A percentile compares a stretch with the other conserved stretches of the same genome.
Conservation (phyloP, 148 eudicot species). For the Persicaria tinctoria region DNA sequence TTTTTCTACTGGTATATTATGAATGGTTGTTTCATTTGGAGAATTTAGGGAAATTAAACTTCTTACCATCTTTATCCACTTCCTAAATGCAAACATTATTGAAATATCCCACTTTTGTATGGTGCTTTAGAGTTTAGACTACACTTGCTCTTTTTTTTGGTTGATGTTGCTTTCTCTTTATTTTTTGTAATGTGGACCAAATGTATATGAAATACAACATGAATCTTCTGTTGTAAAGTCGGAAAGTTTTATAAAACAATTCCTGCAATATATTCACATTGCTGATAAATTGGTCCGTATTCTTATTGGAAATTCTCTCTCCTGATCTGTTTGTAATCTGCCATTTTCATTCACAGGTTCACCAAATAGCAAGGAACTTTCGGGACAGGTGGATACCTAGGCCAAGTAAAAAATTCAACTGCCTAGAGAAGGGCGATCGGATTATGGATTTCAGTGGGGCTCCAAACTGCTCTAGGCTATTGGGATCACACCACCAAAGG, state of each 20-base stretch:
- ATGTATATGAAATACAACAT: neutral
- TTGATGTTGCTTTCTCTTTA: neutral
- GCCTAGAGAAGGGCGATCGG: constrained; percentile 6
- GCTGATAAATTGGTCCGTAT: neutral
- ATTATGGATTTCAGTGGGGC: constrained; percentile 13
- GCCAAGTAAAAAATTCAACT: constrained; percentile 2
- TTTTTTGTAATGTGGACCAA: neutral
- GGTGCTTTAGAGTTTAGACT: neutral
- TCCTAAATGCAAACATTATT: too few species aligned
- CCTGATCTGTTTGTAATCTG: neutral
- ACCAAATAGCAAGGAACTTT: constrained; percentile 17
- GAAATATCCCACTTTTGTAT: neutral
- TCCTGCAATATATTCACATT: neutral
- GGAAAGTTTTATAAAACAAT: neutral
- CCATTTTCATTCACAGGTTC: constrained; percentile 10
- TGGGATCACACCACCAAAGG: constrained; percentile 29
- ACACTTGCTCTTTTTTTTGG: neutral
- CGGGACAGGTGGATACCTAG: constrained; percentile 15
- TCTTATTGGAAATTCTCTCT: neutral
- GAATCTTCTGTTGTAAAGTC: neutral
- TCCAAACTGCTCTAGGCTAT: constrained; percentile 25
- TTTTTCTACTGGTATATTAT: neutral
- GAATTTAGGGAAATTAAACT: too few species aligned
- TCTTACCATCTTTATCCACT: too few species aligned
- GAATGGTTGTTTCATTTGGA: neutral